These are phyloP conservation scores for Fusarium denticulatum DNA, from an alignment of 2,329 filamentous ascomycete species.

Conservation along the genomic window DNA sequence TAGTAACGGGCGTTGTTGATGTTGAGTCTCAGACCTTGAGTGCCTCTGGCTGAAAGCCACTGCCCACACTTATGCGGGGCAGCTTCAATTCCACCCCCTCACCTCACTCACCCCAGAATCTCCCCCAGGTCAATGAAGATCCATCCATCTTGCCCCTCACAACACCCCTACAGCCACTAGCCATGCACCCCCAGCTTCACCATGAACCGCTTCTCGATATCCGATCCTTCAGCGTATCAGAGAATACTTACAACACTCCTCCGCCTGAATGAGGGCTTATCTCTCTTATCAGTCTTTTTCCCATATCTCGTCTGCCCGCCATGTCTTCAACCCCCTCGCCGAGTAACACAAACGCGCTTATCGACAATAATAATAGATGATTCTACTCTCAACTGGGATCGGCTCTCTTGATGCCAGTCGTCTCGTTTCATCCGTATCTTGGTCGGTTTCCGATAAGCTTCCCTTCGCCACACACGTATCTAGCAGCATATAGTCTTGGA, in stretches of 20 bases:
- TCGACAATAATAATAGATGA: conserved; percentile 7
- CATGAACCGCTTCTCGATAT: background rate
- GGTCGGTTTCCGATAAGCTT: conserved; percentile 34
- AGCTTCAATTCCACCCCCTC: conserved; percentile 15
- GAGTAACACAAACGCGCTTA: conserved; percentile 27
- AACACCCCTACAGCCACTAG: conserved; percentile 9
- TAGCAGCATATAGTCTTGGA: background rate
- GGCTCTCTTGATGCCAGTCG: conserved; percentile 10
- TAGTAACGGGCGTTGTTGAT: conserved; percentile 8
- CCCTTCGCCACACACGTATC: conserved; percentile 25
- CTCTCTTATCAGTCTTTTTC: conserved; percentile 20
- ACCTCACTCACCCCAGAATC: conserved; percentile 22
- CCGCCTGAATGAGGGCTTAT: conserved; percentile 9
- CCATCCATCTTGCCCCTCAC: conserved; percentile 22
- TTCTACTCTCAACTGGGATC: background rate
- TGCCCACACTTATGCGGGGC: conserved; percentile 4
- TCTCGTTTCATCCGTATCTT: conserved; percentile 29
- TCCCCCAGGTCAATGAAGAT: conserved; percentile 18
- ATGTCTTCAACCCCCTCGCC: conserved; percentile 25
- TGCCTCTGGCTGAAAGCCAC: conserved; percentile 20
- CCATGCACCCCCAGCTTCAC: conserved; percentile 21
- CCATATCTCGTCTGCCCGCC: conserved; percentile 13
- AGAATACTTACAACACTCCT: background rate
- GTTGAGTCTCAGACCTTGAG: background rate
- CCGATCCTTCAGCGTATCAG: conserved; percentile 3